Evolutionary conservation across 495 filamentous ascomycete genomes (phyloP), one percentile per base, ranked within the genome.

Genomic region (Terfezia claveryi): DNA sequence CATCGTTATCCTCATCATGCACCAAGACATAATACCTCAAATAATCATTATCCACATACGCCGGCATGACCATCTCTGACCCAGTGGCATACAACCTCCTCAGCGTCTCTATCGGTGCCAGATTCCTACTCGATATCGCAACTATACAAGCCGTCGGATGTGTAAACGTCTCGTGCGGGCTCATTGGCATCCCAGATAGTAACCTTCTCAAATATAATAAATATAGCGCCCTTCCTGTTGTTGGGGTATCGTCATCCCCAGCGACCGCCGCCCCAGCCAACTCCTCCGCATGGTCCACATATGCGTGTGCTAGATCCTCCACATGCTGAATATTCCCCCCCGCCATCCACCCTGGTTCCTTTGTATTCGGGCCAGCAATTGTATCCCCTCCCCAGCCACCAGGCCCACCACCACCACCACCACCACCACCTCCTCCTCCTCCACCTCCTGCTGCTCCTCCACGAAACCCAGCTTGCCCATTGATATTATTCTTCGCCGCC

Each of bases 61-160:
- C 70, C 1, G 91, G 89, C 56, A 87, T 63, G 50, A 75, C 70
- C 0, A 85, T 84, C 38, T 73, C 73, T 50, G 74, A 82, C 14
- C 86, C 87, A 53, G 83, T 79, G 8, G 70, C 73, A 62, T 96
- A 98, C 8, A 98, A 71, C 55, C 78, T 78, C 32, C 87, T 72
- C 36, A 98, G 71, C 17, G 85, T 79, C 61, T 94, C 86, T 52
- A 95, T 82, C 0, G 91, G 87, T 4, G 76, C 68, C 11, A 73
- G 71, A 58, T 87, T 88, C 56, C 84, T 75, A 7, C 88, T 94
- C 66, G 87, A 94, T 57, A 96, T 92, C 5, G 89, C 84, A 64
- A 96, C 89, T 17, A 96, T 78, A 66, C 87, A 87, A n/a, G 92
- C 87, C 5, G 95, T 87, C 0, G 92, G 91, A 67, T 98, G 91